Conservation (phyloP, 208 protist genomes). For the Herpetomonas samuelpessoai region DNA sequence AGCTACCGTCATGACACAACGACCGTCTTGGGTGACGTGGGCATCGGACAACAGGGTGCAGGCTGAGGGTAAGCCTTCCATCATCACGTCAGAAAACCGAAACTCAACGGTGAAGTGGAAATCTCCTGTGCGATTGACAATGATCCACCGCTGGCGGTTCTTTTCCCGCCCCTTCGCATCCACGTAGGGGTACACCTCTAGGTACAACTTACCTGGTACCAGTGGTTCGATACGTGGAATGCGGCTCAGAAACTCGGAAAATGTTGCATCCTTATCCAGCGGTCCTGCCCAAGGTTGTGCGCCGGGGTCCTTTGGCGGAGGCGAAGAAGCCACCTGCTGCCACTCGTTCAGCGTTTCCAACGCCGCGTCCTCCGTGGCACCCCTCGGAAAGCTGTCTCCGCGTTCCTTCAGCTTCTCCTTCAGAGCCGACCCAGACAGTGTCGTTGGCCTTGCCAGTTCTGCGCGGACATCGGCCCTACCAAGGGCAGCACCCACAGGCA, state of each 20-base stretch:
- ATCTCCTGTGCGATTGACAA: constrained; percentile 5
- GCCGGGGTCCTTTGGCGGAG: neutral
- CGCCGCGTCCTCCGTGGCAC: neutral
- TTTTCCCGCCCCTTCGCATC: neutral
- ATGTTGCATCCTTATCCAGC: neutral
- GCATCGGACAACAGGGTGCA: neutral
- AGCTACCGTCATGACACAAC: neutral
- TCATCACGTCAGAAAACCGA: neutral
- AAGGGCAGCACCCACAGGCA: neutral
- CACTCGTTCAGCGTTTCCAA: neutral
- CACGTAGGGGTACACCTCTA: neutral
- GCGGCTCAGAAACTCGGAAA: too few relatives aligned
- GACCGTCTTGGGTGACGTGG: neutral
- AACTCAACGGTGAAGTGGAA: constrained; percentile 3
- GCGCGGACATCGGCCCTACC: neutral
- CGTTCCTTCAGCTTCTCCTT: neutral
- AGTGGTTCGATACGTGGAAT: neutral
- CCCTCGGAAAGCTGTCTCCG: too few relatives aligned
- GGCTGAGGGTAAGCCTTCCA: neutral
- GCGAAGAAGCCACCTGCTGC: neutral
- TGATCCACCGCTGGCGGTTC: neutral
- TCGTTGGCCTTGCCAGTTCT: neutral
- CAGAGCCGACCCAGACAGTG: neutral
- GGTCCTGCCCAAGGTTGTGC: neutral
- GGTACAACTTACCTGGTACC: neutral